Evolutionary conservation across 805 yeast species (phyloP).

Genomic region (Myxozyma vanderwaltii): DNA sequence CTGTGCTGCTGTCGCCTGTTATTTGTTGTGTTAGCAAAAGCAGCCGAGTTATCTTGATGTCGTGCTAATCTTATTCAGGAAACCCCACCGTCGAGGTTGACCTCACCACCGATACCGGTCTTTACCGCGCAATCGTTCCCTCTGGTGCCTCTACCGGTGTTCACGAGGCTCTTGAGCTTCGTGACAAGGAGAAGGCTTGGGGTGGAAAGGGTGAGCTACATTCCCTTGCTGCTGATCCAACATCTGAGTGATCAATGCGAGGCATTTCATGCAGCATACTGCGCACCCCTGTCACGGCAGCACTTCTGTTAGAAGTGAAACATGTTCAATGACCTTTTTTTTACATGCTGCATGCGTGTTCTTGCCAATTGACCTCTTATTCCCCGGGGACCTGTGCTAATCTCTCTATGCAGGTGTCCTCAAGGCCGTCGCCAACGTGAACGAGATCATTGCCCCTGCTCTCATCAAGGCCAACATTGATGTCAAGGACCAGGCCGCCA

Average conservation of each 20-base stretch:
- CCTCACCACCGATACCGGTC: slow-evolving; percentile 85
- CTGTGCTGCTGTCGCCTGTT: no score
- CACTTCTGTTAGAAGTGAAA: neutral
- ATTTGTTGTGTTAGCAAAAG: no score
- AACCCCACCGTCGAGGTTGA: slow-evolving; percentile 99
- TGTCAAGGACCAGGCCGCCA: slow-evolving; percentile 80
- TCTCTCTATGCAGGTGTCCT: slow-evolving; percentile 53
- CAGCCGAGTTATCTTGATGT: no score
- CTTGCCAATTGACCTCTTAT: neutral
- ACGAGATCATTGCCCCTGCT: slow-evolving; percentile 93
- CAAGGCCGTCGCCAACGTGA: slow-evolving; percentile 96
- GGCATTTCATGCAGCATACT: neutral
- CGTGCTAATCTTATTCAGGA: slow-evolving; percentile 34
- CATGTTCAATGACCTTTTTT: neutral
- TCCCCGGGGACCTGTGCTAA: neutral
- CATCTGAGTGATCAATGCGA: neutral
- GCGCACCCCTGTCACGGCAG: no score
- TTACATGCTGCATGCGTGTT: neutral
- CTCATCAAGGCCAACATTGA: slow-evolving; percentile 76
- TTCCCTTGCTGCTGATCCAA: neutral
- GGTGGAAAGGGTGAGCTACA: slow-evolving; percentile 79
- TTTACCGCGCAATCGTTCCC: slow-evolving; percentile 97
- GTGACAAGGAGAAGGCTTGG: slow-evolving; percentile 99
- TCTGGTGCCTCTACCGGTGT: slow-evolving; percentile 99
- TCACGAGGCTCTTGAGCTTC: slow-evolving; percentile 97